Conservation (phyloP, 179 eudicot species). For the Corrigiola litoralis region DNA sequence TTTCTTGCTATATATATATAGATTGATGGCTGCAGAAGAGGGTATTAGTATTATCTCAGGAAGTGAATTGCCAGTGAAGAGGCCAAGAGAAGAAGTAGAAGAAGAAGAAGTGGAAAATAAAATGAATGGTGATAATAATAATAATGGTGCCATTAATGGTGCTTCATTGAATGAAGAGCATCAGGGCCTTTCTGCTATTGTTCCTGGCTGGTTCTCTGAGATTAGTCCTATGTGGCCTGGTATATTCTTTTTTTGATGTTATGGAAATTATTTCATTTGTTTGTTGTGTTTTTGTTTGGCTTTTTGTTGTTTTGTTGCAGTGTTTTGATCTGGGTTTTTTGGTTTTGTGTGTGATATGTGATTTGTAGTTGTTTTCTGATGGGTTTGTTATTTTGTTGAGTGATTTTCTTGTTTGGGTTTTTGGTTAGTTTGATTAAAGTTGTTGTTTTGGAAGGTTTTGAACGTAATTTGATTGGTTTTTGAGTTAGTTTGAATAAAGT, state of each 20-base stretch:
- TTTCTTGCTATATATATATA: not conserved
- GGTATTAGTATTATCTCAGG: constrained; percentile 18
- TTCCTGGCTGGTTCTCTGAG: constrained; percentile 96
- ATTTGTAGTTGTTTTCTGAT: not conserved
- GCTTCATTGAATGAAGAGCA: constrained; percentile 10
- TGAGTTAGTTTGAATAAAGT: constrained; percentile 4
- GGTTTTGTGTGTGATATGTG: not conserved
- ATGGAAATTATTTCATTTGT: not conserved
- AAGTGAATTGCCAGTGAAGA: constrained; percentile 45
- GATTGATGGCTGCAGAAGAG: constrained; percentile 31
- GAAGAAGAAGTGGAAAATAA: constrained; percentile 25
- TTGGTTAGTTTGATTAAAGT: constrained; percentile 4
- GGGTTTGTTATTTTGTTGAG: not conserved
- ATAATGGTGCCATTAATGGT: too few species aligned
- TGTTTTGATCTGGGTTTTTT: not conserved
- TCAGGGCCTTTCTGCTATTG: constrained; percentile 44
- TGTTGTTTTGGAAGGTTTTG: not conserved
- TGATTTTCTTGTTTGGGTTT: not conserved
- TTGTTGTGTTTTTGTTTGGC: not conserved
- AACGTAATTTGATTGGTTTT: not conserved
- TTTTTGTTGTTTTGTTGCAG: not conserved
- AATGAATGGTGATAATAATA: constrained; percentile 23
- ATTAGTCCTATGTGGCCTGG: constrained; percentile 99
- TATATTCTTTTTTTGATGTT: constrained; percentile 14
- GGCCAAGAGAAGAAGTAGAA: constrained; percentile 41